Evolutionary conservation across 495 filamentous ascomycete genomes (phyloP).

Genomic region (Podospora tetraspora): DNA sequence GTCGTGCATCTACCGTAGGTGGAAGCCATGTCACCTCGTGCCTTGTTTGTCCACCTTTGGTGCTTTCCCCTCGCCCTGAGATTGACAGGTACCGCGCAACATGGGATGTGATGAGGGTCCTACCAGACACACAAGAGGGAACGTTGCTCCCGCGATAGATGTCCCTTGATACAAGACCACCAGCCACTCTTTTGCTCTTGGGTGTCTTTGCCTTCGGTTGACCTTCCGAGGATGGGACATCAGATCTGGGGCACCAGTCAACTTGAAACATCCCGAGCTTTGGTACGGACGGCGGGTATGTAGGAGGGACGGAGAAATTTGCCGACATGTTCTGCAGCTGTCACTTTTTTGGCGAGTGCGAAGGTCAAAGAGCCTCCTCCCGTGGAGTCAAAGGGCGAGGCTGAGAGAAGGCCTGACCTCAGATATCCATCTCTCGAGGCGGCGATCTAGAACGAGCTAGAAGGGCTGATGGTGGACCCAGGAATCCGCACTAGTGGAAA

Average conservation of each 20-base stretch:
- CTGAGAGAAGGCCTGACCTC: not conserved
- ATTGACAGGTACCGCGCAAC: not conserved
- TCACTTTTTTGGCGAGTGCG: not conserved
- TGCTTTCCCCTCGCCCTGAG: not conserved
- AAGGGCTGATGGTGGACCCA: not conserved
- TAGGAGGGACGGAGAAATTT: not conserved
- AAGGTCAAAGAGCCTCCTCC: not conserved
- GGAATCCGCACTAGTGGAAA: not conserved
- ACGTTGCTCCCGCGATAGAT: not conserved
- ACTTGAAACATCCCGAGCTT: not conserved
- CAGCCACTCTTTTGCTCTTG: not conserved
- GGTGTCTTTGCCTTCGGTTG: not conserved
- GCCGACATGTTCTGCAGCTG: not conserved
- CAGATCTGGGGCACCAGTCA: not conserved
- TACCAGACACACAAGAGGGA: not conserved
- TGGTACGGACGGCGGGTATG: not conserved
- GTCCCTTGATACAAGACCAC: not conserved
- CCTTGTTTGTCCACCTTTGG: not conserved
- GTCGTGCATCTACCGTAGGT: not conserved
- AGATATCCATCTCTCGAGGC: not conserved
- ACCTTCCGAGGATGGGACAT: not conserved
- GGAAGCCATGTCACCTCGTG: not conserved
- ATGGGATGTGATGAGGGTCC: not conserved
- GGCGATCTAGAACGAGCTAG: not conserved
- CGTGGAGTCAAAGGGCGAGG: not conserved